A percentile compares a stretch with the other conserved stretches of the same genome.
These are phyloP conservation scores for Tephrocybe sp. DNA, from an alignment of 768 basidiomycete genomes.

Conservation along the genomic window DNA sequence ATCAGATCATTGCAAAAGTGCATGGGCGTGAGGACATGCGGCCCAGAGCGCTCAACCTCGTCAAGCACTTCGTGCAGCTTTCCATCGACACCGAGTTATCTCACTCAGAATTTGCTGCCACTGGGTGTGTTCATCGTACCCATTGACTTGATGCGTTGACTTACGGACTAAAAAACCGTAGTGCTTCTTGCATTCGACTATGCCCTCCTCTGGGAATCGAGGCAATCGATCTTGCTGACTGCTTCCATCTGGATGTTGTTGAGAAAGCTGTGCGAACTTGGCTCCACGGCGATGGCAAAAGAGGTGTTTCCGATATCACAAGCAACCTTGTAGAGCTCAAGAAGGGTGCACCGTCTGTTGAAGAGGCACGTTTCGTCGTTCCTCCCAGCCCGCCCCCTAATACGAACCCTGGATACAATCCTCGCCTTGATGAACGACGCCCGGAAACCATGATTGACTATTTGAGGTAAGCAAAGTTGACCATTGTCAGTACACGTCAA, in stretches of 20 bases:
- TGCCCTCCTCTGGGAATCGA: slow-evolving; percentile 19
- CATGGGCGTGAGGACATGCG: background rate
- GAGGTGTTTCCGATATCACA: background rate
- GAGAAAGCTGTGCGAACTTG: slow-evolving; percentile 12
- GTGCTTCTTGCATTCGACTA: slow-evolving; percentile 13
- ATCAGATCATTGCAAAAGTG: slow-evolving; percentile 14
- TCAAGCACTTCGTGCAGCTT: slow-evolving; percentile 17
- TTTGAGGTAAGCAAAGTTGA: slow-evolving; percentile 18
- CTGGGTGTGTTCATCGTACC: slow-evolving; percentile 5
- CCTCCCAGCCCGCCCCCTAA: slow-evolving; percentile 20
- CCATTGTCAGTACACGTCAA: background rate
- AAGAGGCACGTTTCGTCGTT: slow-evolving; percentile 11
- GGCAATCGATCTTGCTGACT: slow-evolving; percentile 17
- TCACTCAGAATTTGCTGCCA: slow-evolving; percentile 4
- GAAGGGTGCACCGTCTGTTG: slow-evolving; percentile 6
- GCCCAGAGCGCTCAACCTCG: slow-evolving; percentile 11
- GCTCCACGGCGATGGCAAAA: slow-evolving; percentile 13
- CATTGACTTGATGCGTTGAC: background rate
- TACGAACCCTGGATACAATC: slow-evolving; percentile 24
- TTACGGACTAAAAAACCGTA: background rate
- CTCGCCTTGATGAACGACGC: slow-evolving; percentile 24
- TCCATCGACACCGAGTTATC: slow-evolving; percentile 18
- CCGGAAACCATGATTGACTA: slow-evolving; percentile 24
- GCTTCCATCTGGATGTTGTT: slow-evolving; percentile 14
- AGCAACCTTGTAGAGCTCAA: slow-evolving; percentile 13